Percentiles rank a stretch among this genome's conserved stretches.
Evolutionary conservation across 345 rosid genomes (phyloP).

Genomic region (Gossypium ekmanianum): DNA sequence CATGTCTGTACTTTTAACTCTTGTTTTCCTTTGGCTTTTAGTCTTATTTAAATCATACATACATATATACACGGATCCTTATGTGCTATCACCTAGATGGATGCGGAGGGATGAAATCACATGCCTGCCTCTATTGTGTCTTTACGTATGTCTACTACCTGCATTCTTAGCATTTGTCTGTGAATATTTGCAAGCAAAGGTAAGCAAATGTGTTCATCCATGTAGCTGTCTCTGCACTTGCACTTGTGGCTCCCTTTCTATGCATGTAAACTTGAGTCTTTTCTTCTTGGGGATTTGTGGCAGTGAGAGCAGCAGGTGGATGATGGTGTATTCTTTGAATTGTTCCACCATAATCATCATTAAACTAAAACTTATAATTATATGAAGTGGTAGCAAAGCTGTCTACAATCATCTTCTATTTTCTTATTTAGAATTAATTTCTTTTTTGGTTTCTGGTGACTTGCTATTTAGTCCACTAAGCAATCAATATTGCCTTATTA

Average conservation of each 20-base stretch:
- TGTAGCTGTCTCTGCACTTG: not conserved
- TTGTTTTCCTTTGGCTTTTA: slow-evolving; percentile 3
- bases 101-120: not conserved
- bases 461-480: not conserved
- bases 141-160: not conserved
- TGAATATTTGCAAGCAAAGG: not conserved
- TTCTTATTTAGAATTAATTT: not conserved
- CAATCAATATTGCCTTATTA: not conserved
- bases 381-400: not conserved
- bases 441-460: not conserved
- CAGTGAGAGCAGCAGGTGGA: not conserved
- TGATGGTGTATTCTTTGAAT: not conserved
- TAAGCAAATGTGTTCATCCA: not conserved
- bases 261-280: not conserved
- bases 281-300: not conserved
- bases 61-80: too few relatives aligned
- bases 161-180: not conserved
- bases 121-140: not conserved
- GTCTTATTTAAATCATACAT: not conserved
- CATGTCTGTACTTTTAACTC: not conserved
- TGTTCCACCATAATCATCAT: not conserved
- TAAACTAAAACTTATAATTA: not conserved
- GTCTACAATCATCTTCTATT: not conserved
- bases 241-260: not conserved
- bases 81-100: not conserved